phyloP scores from a whole-genome alignment of 2,329 filamentous ascomycete species.

The Aspergillus persii region DNA sequence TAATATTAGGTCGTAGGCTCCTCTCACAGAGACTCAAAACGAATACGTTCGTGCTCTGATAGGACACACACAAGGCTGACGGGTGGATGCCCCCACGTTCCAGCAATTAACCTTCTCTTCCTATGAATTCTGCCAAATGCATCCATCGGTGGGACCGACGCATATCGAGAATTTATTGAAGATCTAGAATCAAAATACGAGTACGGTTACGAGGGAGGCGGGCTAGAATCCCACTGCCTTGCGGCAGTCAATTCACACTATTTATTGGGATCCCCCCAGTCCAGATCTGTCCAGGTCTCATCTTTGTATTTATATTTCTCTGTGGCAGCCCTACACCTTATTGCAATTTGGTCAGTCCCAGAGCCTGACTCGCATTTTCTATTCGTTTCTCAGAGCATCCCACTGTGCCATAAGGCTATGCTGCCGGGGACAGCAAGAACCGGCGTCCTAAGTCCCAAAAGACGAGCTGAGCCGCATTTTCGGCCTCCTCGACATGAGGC shows the following conservation, averaged over 20 bases:
- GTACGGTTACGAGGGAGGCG: too few relatives aligned
- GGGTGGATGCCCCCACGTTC: neutral
- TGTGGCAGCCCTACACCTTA: too few relatives aligned
- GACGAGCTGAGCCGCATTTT: neutral
- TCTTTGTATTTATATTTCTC: too few relatives aligned
- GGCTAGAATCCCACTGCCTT: neutral
- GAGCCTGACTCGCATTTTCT: neutral
- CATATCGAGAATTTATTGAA: too few relatives aligned
- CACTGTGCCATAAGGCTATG: too few relatives aligned
- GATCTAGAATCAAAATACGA: too few relatives aligned
- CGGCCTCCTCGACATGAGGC: neutral
- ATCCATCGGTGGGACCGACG: neutral
- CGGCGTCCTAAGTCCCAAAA: too few relatives aligned
- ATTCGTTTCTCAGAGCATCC: too few relatives aligned
- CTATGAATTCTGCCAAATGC: neutral
- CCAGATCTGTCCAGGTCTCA: too few relatives aligned
- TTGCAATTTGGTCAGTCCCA: too few relatives aligned
- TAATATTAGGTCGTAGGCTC: neutral
- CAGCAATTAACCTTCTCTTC: neutral
- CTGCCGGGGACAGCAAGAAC: too few relatives aligned
- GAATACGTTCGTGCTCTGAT: neutral
- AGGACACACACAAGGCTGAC: neutral
- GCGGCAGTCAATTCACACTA: neutral
- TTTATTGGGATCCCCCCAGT: neutral
- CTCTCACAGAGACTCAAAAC: neutral